These are phyloP conservation scores for Wallacemonas sp. DNA, from an alignment of 208 protist species.

Conservation along the genomic window DNA sequence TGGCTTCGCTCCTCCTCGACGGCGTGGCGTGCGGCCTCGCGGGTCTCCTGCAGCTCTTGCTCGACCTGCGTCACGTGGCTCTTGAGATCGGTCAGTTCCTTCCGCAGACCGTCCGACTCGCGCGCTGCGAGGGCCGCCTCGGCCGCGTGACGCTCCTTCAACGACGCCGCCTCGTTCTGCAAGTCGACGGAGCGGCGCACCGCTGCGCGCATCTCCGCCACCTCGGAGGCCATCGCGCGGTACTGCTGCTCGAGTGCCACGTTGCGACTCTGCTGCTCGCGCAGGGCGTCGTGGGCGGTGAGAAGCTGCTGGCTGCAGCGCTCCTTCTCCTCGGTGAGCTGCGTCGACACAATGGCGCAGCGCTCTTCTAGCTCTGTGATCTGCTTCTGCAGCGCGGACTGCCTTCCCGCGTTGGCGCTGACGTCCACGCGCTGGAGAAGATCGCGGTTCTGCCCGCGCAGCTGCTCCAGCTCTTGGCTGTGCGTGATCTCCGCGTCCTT, in stretches of 20 bases:
- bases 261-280: conserved; percentile 70
- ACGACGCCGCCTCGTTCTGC: conserved; percentile 67
- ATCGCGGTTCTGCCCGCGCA: conserved; percentile 68
- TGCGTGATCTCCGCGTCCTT: conserved; percentile 59
- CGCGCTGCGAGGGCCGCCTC: conserved; percentile 48
- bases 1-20: conserved; percentile 32
- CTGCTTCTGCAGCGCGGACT: conserved; percentile 55
- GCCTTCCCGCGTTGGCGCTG: conserved; percentile 35
- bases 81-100: conserved; percentile 31
- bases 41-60: conserved; percentile 40
- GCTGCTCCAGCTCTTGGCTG: conserved; percentile 66
- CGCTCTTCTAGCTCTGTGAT: conserved; percentile 67
- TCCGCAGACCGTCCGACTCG: conserved; percentile 34
- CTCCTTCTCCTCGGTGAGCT: conserved; percentile 67
- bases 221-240: conserved; percentile 54
- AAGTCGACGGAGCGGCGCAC: conserved; percentile 65
- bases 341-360: conserved; percentile 34
- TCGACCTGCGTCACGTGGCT: conserved; percentile 23
- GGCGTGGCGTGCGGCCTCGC: conserved; percentile 21
- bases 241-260: conserved; percentile 76
- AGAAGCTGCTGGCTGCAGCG: conserved; percentile 60
- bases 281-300: conserved; percentile 68
- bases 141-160: conserved; percentile 67
- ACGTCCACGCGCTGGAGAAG: conserved; percentile 62
- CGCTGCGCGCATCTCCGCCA: conserved; percentile 60